These are phyloP conservation scores for Saccharomycopsis hybrid DNA, from an alignment of 1,139 yeast species.

Conservation along the genomic window DNA sequence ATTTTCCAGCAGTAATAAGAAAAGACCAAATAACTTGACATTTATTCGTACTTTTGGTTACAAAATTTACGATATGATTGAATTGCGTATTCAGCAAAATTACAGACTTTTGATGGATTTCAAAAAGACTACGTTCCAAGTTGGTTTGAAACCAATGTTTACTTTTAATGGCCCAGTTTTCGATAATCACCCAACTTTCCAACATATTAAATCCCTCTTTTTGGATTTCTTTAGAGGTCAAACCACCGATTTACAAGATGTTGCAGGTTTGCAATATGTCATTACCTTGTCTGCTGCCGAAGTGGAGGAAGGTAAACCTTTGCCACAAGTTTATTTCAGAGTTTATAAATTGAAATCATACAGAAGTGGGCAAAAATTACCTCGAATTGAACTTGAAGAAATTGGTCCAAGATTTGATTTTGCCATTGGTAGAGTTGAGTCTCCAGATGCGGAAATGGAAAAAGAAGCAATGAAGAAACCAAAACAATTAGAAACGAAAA, in stretches of 20 bases:
- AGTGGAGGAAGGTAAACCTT: conserved; percentile 62
- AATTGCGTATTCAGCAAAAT: conserved; percentile 65
- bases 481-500: conserved; percentile 73
- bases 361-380: conserved; percentile 80
- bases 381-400: conserved; percentile 91
- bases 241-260: conserved; percentile 78
- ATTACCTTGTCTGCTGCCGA: conserved; percentile 77
- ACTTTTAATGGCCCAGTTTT: conserved; percentile 89
- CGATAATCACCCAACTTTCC: conserved; percentile 81
- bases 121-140: conserved; percentile 68
- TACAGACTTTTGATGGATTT: conserved; percentile 74
- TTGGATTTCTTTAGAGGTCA: conserved; percentile 91
- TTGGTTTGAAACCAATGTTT: conserved; percentile 94
- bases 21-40: conserved; percentile 87
- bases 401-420: conserved; percentile 96
- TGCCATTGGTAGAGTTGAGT: conserved; percentile 78
- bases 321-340: conserved; percentile 83
- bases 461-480: conserved; percentile 84
- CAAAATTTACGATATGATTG: conserved; percentile 91
- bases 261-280: conserved; percentile 88
- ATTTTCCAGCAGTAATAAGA: conserved; percentile 77
- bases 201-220: conserved; percentile 81
- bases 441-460: conserved; percentile 84
- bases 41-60: conserved; percentile 86
- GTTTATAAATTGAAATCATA: conserved; percentile 81